A percentile compares a stretch with the other conserved stretches of the same genome.
Conservation (phyloP, 2,329 filamentous ascomycete genomes). For the Penicillium sp. region DNA sequence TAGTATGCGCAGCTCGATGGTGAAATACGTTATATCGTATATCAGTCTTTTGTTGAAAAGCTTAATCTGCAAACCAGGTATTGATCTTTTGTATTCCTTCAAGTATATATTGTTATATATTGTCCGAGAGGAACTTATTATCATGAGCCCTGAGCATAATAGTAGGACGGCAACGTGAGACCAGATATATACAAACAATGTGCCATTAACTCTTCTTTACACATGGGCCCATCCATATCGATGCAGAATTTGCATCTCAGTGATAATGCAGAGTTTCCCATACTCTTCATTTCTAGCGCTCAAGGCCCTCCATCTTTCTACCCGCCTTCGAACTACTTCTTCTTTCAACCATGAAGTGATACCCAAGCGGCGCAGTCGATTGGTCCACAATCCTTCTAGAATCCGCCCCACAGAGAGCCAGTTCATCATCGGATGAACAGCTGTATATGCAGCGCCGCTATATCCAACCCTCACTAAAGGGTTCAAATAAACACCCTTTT, state of each 20-base stretch:
- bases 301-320: constrained; percentile 35
- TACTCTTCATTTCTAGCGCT: constrained; percentile 11
- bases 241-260: constrained; percentile 26
- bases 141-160: neutral
- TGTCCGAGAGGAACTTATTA: neutral
- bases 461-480: constrained; percentile 43
- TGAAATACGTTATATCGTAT: too few relatives aligned
- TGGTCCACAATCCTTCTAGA: constrained; percentile 58
- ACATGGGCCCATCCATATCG: constrained; percentile 22
- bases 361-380: constrained; percentile 52
- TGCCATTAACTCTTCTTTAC: neutral
- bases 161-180: neutral
- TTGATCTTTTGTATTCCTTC: neutral
- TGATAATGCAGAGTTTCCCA: constrained; percentile 20
- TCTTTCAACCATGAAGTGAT: constrained; percentile 34
- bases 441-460: constrained; percentile 25
- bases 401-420: constrained; percentile 53
- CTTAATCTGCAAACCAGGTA: neutral
- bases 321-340: constrained; percentile 30
- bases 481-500: constrained; percentile 39
- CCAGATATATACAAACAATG: neutral
- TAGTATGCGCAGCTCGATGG: too few relatives aligned
- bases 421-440: constrained; percentile 22
- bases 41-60: neutral
- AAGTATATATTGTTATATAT: neutral